Evolutionary conservation across 164 flowering plant species (phyloP).

Genomic region (Platanus orientalis): DNA sequence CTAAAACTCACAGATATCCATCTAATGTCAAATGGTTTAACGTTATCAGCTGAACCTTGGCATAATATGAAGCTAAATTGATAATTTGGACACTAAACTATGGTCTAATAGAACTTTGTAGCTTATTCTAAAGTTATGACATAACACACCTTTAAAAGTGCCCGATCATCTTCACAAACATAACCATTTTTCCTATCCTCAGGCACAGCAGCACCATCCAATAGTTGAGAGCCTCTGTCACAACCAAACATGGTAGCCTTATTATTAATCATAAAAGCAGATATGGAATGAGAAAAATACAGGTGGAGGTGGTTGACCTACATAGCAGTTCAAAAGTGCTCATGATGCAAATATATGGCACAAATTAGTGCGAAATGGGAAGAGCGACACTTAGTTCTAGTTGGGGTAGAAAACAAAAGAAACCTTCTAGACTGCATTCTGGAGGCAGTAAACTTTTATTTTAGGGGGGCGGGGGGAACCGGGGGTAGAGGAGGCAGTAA

Average conservation of each 20-base stretch:
- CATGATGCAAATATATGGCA: neutral
- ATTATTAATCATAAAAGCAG: neutral
- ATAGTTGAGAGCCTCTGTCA: slow-evolving; percentile 18
- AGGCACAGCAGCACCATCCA: slow-evolving; percentile 11
- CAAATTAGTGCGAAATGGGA: neutral
- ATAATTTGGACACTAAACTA: too few relatives aligned
- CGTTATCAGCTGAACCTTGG: too few relatives aligned
- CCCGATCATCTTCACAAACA: slow-evolving; percentile 34
- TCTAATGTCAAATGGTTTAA: too few relatives aligned
- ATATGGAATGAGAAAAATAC: neutral
- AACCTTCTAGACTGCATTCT: neutral
- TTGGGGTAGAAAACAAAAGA: neutral
- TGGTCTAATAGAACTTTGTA: too few relatives aligned
- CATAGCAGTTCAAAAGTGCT: neutral
- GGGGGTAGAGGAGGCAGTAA: neutral
- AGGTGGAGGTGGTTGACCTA: too few relatives aligned
- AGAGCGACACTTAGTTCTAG: neutral
- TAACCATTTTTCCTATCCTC: slow-evolving; percentile 31
- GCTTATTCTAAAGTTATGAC: neutral
- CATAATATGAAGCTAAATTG: too few relatives aligned
- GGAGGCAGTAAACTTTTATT: neutral
- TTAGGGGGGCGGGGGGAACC: too few relatives aligned
- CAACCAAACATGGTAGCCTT: slow-evolving; percentile 5
- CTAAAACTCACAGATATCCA: too few relatives aligned
- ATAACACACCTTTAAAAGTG: slow-evolving; percentile 32